Conservation (phyloP, 1,139 yeast genomes). For the Diutina ranongensis region DNA sequence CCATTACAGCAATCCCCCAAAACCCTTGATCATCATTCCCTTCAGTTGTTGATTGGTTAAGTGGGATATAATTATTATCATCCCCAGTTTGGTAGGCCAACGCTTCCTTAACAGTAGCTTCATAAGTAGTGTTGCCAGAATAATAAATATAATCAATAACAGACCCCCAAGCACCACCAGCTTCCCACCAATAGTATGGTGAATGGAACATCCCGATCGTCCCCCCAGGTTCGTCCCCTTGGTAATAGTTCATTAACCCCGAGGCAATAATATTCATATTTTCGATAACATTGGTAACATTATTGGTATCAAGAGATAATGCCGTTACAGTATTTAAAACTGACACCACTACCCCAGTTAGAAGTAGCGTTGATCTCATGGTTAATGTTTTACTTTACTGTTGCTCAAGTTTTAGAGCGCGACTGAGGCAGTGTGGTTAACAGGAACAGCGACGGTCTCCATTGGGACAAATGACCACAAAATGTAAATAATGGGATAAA, state of each 20-base stretch:
- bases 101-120: slow-evolving; percentile 1
- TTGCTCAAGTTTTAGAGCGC: neutral
- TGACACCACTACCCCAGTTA: neutral
- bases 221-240: slow-evolving; percentile 6
- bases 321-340: neutral
- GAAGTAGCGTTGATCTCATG: neutral
- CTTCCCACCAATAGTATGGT: slow-evolving; percentile 7
- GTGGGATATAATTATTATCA: slow-evolving; percentile 5
- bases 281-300: neutral
- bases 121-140: slow-evolving; percentile 1
- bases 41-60: slow-evolving; percentile 8
- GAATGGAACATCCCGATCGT: slow-evolving; percentile 5
- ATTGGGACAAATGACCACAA: neutral
- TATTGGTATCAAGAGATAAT: slow-evolving; percentile 1
- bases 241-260: slow-evolving; percentile 6
- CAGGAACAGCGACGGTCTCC: too few species aligned
- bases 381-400: neutral
- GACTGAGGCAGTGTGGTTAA: neutral
- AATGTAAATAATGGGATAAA: too few species aligned
- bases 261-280: neutral
- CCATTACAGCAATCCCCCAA: slow-evolving; percentile 9
- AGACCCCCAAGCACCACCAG: slow-evolving; percentile 6
- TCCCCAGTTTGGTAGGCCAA: slow-evolving; percentile 4
- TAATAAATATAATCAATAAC: slow-evolving; percentile 1
- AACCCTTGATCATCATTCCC: slow-evolving; percentile 9